A percentile compares a stretch with the other conserved stretches of the same genome.
Evolutionary conservation across 331 rosid species (phyloP).

Genomic region (Acacia concinna): DNA sequence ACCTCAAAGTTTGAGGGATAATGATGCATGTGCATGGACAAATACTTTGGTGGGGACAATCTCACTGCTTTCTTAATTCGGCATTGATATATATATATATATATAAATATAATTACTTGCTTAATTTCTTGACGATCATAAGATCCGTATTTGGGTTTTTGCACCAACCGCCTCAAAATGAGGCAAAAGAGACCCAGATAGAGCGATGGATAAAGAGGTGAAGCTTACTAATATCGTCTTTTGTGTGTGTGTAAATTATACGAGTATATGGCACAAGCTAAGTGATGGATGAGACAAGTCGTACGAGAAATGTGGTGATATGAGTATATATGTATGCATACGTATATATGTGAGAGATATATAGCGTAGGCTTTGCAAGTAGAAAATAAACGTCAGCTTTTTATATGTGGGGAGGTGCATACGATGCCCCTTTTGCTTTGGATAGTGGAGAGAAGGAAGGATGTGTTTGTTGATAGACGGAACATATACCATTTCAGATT

Average conservation of each 20-base stretch:
- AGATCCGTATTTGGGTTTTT: conserved; percentile 38
- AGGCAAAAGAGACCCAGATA: not conserved
- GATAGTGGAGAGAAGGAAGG: conserved; percentile 48
- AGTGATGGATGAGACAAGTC: not conserved
- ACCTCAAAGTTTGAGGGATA: conserved; percentile 43
- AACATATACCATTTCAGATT: conserved; percentile 71
- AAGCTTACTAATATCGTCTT: not conserved
- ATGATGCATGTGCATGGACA: conserved; percentile 51
- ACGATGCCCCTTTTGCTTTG: conserved; percentile 59
- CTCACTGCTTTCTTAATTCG: conserved; percentile 30
- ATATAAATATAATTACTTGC: conserved; percentile 33
- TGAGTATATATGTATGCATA: not conserved
- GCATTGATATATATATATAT: conserved; percentile 29
- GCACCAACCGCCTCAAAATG: conserved; percentile 18
- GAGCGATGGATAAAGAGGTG: not conserved
- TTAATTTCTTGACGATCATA: conserved; percentile 2
- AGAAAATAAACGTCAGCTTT: conserved; percentile 58
- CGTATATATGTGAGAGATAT: not conserved
- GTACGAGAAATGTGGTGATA: not conserved
- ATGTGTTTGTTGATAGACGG: conserved; percentile 53
- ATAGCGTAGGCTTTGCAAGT: conserved; percentile 46
- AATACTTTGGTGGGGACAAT: conserved; percentile 40
- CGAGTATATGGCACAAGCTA: not conserved
- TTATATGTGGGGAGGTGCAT: conserved; percentile 40
- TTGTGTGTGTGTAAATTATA: not conserved